Base-by-base conservation (phyloP, 2,329 filamentous ascomycete genomes). In the Phaeosphaeriaceae sp. region DNA sequence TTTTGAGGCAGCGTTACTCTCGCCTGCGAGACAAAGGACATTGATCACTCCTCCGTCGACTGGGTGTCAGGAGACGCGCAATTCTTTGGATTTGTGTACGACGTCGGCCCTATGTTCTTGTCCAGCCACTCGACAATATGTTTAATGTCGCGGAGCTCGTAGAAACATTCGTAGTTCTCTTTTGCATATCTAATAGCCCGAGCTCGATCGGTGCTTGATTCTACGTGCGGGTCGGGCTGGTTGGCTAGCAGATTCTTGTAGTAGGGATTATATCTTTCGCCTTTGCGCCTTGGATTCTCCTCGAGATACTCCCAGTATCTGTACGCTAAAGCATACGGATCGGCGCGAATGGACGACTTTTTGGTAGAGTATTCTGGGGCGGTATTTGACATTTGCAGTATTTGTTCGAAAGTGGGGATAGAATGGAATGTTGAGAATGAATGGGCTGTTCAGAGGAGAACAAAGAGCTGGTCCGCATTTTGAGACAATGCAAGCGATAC, bases 191-290 rank as follows among this genome's bases (percentile, higher is more conserved):
- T 54, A 30, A 70, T 65, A 1, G 66, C 62, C 42, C 67, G 64
- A 49, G 67, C 70, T 23, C 58, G 48, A 46, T 65, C 55, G 49
- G 67, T 60, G 17, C 17, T 66, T 10, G 64, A 65, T 10, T 64
- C 49, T 19, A 40, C n/a, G 5, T 56, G 43, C 21, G 66, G 66
- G 44, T 66, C 58, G 17, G 63, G 60, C 35, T 65, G 64, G 28
- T 70, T 71, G 21, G 69, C 69, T 26, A 73, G 60, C 19, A 70
- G 58, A 5, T 49, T 66, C 53, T 66, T 59, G 35, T 68, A 68
- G 56, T 71, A 69, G 2, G 57, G 49, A 22, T 71, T 70, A 30
- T 50, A 49, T 13, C 46, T 30, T 48, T 70, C 63, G 13, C 48
- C 26, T 8, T 40, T 46, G 17, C 52, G 61, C 28, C 55, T 56